Evolutionary conservation across 2,329 filamentous ascomycete species (phyloP).

Genomic region (Microcera coccophila): DNA sequence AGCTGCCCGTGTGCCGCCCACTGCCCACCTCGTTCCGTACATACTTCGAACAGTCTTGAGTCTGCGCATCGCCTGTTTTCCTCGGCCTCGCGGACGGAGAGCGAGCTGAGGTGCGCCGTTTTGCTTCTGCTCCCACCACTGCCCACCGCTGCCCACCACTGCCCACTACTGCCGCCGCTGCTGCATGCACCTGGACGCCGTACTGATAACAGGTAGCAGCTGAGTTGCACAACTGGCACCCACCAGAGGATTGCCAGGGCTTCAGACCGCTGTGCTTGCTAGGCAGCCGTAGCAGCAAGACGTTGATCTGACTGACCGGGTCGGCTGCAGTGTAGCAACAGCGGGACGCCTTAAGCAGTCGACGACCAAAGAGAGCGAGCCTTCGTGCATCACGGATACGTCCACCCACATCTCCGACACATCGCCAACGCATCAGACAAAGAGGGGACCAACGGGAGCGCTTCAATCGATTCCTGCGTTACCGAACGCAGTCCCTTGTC

Average conservation of each 20-base stretch:
- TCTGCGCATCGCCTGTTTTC: not conserved
- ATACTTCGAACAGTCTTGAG: constrained; percentile 1
- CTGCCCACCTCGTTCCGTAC: constrained; percentile 21
- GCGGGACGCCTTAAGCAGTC: not conserved
- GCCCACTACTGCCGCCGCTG: not conserved
- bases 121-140: not conserved
- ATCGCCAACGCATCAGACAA: constrained; percentile 19
- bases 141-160: not conserved
- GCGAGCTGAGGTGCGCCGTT: not conserved
- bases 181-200: not conserved
- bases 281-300: not conserved
- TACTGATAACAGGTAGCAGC: not conserved
- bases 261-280: not conserved
- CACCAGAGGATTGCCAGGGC: not conserved
- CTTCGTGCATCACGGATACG: constrained; percentile 5
- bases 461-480: constrained; percentile 20
- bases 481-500: constrained; percentile 17
- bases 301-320: not conserved
- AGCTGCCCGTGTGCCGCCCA: constrained; percentile 23
- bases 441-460: constrained; percentile 15
- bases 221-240: not conserved
- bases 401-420: constrained; percentile 15
- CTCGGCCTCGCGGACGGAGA: not conserved
- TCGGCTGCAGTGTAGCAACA: not conserved
- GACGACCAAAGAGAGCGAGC: not conserved